Percentiles rank a stretch among this genome's conserved stretches.
Evolutionary conservation across 345 rosid species (phyloP).

Genomic region (Salix arbutifolia): DNA sequence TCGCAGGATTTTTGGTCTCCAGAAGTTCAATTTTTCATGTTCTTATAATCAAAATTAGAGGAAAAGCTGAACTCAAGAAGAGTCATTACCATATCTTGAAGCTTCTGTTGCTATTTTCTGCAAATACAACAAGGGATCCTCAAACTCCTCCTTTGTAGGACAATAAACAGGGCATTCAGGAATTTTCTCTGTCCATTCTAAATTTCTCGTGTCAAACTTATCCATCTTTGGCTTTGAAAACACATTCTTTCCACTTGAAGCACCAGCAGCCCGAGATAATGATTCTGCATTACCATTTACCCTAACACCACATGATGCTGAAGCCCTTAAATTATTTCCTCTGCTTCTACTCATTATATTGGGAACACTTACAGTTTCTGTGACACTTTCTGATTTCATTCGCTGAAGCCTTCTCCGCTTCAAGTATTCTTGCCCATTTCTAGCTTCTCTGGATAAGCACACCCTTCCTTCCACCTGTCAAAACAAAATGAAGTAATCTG

Average conservation of each 20-base stretch:
- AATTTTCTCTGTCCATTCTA: constrained; percentile 84
- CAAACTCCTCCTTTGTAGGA: constrained; percentile 95
- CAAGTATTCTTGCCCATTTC: constrained; percentile 67
- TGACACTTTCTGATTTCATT: constrained; percentile 50
- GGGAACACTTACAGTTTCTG: constrained; percentile 37
- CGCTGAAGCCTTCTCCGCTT: constrained; percentile 79
- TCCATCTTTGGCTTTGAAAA: constrained; percentile 63
- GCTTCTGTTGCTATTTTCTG: constrained; percentile 94
- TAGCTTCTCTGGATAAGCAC: constrained; percentile 61
- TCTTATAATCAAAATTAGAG: background rate
- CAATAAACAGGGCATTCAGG: constrained; percentile 91
- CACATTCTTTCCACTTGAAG: constrained; percentile 40
- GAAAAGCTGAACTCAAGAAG: background rate
- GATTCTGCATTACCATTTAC: constrained; percentile 45
- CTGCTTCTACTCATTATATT: constrained; percentile 70
- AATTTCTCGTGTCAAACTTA: constrained; percentile 63
- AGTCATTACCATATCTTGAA: constrained; percentile 73
- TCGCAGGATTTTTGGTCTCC: background rate
- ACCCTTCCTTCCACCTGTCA: constrained; percentile 92
- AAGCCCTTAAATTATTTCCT: constrained; percentile 73
- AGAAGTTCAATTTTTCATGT: background rate
- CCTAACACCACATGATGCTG: constrained; percentile 79
- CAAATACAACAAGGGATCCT: constrained; percentile 87
- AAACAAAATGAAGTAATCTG: constrained; percentile 9
- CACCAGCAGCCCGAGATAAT: constrained; percentile 29